These are phyloP conservation scores for Apiospora marii DNA, from an alignment of 2,329 filamentous ascomycete species.

Conservation along the genomic window DNA sequence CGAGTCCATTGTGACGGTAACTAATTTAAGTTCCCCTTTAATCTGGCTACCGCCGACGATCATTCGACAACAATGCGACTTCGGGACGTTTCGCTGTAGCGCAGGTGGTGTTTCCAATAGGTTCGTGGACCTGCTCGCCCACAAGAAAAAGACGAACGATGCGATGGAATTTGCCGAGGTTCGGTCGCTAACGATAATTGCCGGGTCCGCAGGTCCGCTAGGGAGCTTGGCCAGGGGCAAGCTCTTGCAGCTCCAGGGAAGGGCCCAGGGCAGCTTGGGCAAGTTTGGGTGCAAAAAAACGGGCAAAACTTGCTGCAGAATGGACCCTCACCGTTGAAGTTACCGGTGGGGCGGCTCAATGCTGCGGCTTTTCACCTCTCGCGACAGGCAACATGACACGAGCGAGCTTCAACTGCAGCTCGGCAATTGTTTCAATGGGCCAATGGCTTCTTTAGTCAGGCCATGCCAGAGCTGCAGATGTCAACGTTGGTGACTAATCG, in stretches of 20 bases:
- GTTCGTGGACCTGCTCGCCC: neutral
- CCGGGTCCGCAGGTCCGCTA: slow-evolving; percentile 11
- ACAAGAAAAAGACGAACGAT: slow-evolving; percentile 4
- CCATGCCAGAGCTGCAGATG: neutral
- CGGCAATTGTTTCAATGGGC: too few relatives aligned
- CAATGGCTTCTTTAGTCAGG: too few relatives aligned
- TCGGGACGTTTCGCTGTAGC: neutral
- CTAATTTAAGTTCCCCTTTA: neutral
- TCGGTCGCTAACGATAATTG: slow-evolving; percentile 7
- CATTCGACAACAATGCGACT: neutral
- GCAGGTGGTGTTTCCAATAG: neutral
- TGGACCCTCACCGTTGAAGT: neutral
- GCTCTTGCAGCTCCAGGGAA: too few relatives aligned
- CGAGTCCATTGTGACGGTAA: neutral
- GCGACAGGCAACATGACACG: neutral
- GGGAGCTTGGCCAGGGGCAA: neutral
- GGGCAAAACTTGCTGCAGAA: neutral
- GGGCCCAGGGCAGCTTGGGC: neutral
- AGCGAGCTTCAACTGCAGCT: neutral
- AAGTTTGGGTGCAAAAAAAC: neutral
- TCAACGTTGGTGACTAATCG: neutral
- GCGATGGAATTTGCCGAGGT: slow-evolving; percentile 5
- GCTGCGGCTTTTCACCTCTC: neutral
- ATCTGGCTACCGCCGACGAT: neutral
- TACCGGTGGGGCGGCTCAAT: neutral